Evolutionary conservation across 2,329 filamentous ascomycete species (phyloP).

Genomic region (Lecanoromycetidae sp.): DNA sequence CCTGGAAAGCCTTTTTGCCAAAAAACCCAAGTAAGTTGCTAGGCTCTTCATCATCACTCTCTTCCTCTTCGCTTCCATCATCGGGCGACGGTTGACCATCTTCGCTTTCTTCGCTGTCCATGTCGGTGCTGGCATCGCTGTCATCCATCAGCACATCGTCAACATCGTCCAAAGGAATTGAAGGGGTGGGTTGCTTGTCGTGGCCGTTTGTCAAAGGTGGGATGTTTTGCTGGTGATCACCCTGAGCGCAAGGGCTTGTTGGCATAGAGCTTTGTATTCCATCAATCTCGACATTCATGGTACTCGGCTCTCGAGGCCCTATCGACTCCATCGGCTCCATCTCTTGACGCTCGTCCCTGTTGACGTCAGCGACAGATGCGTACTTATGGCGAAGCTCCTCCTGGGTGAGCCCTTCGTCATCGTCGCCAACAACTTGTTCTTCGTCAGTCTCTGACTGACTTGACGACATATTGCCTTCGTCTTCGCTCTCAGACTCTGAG

Average conservation of each 20-base stretch:
- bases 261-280: no score
- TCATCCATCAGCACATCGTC: constrained; percentile 35
- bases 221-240: no score
- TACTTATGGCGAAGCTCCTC: constrained; percentile 39
- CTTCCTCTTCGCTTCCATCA: constrained; percentile 44
- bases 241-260: no score
- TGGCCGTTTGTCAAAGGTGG: background rate
- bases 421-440: constrained; percentile 30
- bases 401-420: constrained; percentile 35
- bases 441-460: constrained; percentile 33
- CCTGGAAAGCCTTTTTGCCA: constrained; percentile 30
- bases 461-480: constrained; percentile 34
- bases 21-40: constrained; percentile 37
- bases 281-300: constrained; percentile 32
- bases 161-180: constrained; percentile 29
- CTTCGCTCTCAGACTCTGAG: constrained; percentile 27
- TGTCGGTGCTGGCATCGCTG: constrained; percentile 36
- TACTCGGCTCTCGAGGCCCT: no score
- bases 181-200: background rate
- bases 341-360: constrained; percentile 7
- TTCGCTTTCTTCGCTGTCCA: constrained; percentile 36
- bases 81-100: constrained; percentile 46
- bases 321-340: constrained; percentile 34
- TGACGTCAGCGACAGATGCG: constrained; percentile 26
- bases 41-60: constrained; percentile 33